Conservation (phyloP, 2,329 filamentous ascomycete species). For the Verticillium nubilum region DNA sequence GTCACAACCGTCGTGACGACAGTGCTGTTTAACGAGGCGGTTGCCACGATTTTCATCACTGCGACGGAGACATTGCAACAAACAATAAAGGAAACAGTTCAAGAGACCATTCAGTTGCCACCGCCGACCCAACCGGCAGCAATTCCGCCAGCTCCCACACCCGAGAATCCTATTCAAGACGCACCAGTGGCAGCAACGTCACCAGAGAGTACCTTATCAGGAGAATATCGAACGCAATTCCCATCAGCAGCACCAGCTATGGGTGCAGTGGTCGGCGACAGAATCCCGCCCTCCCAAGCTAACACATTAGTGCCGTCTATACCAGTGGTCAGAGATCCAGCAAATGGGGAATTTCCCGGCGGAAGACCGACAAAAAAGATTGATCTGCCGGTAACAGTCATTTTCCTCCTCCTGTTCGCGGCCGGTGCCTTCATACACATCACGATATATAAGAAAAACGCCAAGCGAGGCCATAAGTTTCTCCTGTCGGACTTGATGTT, state of each 20-base stretch:
- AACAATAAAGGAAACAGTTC: background rate
- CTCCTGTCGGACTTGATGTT: constrained; percentile 28
- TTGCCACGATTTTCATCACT: background rate
- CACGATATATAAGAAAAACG: constrained; percentile 20
- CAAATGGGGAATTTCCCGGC: constrained; percentile 5
- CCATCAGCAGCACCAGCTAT: background rate
- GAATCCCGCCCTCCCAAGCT: background rate
- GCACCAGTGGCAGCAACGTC: background rate
- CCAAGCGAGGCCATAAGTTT: constrained; percentile 30
- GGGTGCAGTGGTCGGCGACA: background rate
- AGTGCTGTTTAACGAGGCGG: background rate
- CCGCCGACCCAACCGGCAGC: background rate
- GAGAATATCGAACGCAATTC: background rate
- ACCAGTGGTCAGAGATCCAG: constrained; percentile 3
- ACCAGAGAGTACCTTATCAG: background rate
- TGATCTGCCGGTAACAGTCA: constrained; percentile 16
- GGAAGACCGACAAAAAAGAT: constrained; percentile 9
- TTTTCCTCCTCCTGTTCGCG: constrained; percentile 19
- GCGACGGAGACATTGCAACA: background rate
- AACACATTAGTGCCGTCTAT: background rate
- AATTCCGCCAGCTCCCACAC: background rate
- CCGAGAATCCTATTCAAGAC: background rate
- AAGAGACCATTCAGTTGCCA: background rate
- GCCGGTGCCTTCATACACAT: constrained; percentile 17
- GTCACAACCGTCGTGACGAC: background rate